phyloP scores from a whole-genome alignment of 2,329 filamentous ascomycete genomes.

The Microascus cirrosus region DNA sequence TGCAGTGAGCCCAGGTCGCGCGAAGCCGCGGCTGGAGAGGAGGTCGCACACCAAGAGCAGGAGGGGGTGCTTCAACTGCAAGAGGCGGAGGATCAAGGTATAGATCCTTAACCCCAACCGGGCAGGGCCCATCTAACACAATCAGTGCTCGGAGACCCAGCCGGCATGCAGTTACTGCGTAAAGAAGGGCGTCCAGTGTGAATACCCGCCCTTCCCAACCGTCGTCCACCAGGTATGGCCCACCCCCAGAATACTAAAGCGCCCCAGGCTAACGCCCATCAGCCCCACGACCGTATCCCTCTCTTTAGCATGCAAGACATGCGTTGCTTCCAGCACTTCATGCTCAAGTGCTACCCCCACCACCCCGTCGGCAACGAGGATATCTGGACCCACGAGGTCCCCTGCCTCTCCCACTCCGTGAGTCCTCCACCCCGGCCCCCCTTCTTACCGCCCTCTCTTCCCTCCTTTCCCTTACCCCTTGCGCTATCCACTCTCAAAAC shows the following conservation, averaged over 20 bases:
- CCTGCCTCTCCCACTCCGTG: slow-evolving; percentile 55
- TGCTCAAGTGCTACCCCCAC: slow-evolving; percentile 50
- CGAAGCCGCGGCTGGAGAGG: slow-evolving; percentile 24
- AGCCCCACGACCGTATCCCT: slow-evolving; percentile 44
- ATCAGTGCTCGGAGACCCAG: slow-evolving; percentile 52
- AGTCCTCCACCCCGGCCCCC: slow-evolving; percentile 8
- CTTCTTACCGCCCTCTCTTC: no score
- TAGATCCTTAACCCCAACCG: not conserved
- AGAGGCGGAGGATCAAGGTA: slow-evolving; percentile 54
- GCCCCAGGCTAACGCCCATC: not conserved
- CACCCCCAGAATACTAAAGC: no score
- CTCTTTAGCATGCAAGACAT: slow-evolving; percentile 52
- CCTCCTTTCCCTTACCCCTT: no score
- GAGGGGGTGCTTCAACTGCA: slow-evolving; percentile 57
- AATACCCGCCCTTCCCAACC: slow-evolving; percentile 43
- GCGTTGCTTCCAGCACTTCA: slow-evolving; percentile 59
- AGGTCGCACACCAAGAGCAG: slow-evolving; percentile 57
- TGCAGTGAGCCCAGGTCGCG: not conserved
- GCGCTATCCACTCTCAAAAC: no score
- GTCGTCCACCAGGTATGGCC: slow-evolving; percentile 25
- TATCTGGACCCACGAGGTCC: slow-evolving; percentile 57
- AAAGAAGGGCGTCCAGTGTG: slow-evolving; percentile 50
- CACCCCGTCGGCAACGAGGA: slow-evolving; percentile 54
- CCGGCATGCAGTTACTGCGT: slow-evolving; percentile 53
- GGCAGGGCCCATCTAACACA: not conserved